Evolutionary conservation across 148 eudicot genomes (phyloP).

Genomic region (Vaccinium corymbosum): DNA sequence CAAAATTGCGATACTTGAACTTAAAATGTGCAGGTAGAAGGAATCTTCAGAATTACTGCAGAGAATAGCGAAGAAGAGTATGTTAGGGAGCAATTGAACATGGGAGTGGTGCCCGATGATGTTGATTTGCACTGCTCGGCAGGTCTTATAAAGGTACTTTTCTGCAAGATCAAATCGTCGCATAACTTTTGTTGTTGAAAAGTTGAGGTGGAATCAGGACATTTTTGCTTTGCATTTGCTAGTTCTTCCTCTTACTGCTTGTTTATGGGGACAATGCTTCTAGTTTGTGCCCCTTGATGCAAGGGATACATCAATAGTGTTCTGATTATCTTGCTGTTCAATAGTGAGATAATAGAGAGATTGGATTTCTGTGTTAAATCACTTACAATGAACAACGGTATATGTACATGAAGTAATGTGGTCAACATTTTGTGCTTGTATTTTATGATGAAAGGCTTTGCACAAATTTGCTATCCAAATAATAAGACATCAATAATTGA

Average conservation of each 20-base stretch:
- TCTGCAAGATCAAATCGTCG: background rate
- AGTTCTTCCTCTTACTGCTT: background rate
- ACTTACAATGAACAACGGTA: background rate
- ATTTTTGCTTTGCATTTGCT: background rate
- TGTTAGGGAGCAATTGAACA: constrained; percentile 76
- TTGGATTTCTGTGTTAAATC: background rate
- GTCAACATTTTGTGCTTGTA: background rate
- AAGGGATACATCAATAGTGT: background rate
- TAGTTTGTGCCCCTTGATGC: background rate
- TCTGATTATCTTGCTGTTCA: background rate
- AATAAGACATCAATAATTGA: background rate
- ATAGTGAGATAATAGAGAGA: background rate
- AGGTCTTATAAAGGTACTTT: constrained; percentile 76
- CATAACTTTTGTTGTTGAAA: background rate
- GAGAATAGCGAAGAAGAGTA: constrained; percentile 84
- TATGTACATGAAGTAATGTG: background rate
- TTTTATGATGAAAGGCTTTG: background rate
- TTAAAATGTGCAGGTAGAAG: constrained; percentile 58
- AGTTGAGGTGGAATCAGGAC: background rate
- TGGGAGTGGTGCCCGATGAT: constrained; percentile 70
- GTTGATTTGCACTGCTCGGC: constrained; percentile 82
- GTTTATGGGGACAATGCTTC: background rate
- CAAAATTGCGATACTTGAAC: background rate
- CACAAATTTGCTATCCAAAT: background rate
- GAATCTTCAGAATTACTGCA: constrained; percentile 84